Base-by-base conservation (phyloP, 2,329 filamentous ascomycete genomes). In the Coniochaeta sp. region DNA sequence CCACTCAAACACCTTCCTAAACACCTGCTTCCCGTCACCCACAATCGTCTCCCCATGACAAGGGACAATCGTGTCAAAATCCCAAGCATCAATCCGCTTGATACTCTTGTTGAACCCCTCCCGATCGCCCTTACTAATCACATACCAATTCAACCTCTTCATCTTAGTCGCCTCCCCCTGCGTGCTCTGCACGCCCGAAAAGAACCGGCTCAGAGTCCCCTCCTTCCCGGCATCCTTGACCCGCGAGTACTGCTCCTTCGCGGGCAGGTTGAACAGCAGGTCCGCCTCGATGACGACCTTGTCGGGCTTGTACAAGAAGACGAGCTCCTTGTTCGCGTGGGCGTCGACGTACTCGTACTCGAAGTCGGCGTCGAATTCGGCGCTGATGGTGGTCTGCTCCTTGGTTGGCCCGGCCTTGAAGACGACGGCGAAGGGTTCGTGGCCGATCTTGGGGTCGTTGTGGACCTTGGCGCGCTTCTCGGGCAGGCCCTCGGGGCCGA, bases 31-130 rank as follows among this genome's bases (percentile, higher is more conserved):
- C 8, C 79, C 90, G 57, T 73, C 67, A 2, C 72, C 75, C 66
- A 94, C 86, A 58, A 97, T 83, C 14, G 88, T 85, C 71, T 99
- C 94, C 8, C 94, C 94, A 69, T 99, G 94, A 66, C 92, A 97
- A 1, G 92, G 91, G 54, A 99, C 84, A 49, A 97, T 76, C 33
- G 84, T 84, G 57, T 86, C 81, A 65, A 96, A 96, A 53, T 92
- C 86, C 92, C 92, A 99, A 51, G 69, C 65, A 50, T 83, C 75
- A 56, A 97, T 92, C 54, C 78, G 77, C 58, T 69, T 71, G 35
- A 90, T 71, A 59, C 86, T 91, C 56, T 82, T 75, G 57, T 83
- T 84, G 67, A 91, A 95, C 13, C 81, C 83, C 5, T 69, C 58
- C 27, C 88, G 75, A 67, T 96, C 81, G 32, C 71, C 73, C 26